Conservation (phyloP, 2,329 filamentous ascomycete species). For the Alternaria novae-zelandiae region DNA sequence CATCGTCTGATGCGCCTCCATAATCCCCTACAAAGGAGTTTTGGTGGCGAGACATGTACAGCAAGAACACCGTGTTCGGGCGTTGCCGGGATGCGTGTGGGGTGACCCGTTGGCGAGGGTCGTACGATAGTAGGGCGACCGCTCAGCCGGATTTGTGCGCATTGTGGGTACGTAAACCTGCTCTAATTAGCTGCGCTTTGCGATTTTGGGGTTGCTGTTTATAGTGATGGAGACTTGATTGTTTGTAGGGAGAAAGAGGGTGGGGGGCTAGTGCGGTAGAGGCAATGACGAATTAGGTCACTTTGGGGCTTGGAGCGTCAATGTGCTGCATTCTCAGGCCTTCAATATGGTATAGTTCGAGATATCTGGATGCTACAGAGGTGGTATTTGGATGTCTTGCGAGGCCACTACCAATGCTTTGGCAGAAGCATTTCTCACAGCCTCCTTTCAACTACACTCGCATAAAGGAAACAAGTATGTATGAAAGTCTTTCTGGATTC, state of each 20-base stretch:
- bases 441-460: no score
- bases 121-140: slow-evolving; percentile 10
- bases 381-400: neutral
- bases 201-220: neutral
- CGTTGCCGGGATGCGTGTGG: slow-evolving; percentile 6
- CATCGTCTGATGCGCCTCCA: neutral
- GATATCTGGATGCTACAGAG: neutral
- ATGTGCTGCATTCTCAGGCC: neutral
- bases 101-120: slow-evolving; percentile 3
- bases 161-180: neutral
- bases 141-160: neutral
- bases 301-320: neutral
- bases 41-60: slow-evolving; percentile 6
- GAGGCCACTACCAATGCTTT: neutral
- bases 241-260: neutral
- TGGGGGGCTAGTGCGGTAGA: neutral
- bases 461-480: no score
- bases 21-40: neutral
- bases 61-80: neutral
- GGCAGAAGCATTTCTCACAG: neutral
- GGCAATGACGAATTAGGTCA: neutral
- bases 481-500: no score
- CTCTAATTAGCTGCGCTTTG: neutral
- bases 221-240: neutral
- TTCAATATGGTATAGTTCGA: rapidly evolving